These are phyloP conservation scores for Vitis cinerea DNA, from an alignment of 164 flowering plant species.

Conservation along the genomic window DNA sequence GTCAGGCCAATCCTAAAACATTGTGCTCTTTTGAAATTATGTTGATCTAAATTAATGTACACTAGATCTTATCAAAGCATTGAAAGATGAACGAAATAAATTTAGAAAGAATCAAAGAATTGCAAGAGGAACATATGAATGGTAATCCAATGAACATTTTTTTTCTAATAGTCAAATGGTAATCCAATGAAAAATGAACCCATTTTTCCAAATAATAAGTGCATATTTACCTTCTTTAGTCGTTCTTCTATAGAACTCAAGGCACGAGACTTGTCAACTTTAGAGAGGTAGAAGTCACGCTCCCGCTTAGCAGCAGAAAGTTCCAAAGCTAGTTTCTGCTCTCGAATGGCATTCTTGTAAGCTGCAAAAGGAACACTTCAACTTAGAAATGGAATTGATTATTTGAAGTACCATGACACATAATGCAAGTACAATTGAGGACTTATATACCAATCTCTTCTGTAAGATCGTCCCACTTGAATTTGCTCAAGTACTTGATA, in stretches of 20 bases:
- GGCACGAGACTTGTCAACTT: constrained; percentile 72
- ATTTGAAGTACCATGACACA: background rate
- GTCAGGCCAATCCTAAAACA: no score
- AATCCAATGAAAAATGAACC: background rate
- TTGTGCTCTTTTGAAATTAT: no score
- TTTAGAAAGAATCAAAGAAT: no score
- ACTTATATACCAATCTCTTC: constrained; percentile 70
- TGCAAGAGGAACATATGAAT: no score
- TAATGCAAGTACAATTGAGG: background rate
- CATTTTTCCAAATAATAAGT: background rate
- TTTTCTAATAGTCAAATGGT: background rate
- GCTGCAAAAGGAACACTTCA: constrained; percentile 41
- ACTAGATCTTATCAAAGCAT: no score
- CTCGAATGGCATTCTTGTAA: constrained; percentile 62
- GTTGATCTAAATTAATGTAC: no score
- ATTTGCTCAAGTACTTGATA: constrained; percentile 87
- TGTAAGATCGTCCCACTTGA: constrained; percentile 96
- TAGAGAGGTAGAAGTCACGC: constrained; percentile 67
- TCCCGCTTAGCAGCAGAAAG: constrained; percentile 84
- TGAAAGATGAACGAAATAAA: no score
- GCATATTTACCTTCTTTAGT: constrained; percentile 52
- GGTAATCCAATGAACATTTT: no score
- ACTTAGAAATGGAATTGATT: background rate
- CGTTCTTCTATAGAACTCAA: constrained; percentile 61
- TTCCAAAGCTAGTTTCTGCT: constrained; percentile 81